These are phyloP conservation scores for Pholiota molesta DNA, from an alignment of 768 basidiomycete genomes.

Conservation along the genomic window DNA sequence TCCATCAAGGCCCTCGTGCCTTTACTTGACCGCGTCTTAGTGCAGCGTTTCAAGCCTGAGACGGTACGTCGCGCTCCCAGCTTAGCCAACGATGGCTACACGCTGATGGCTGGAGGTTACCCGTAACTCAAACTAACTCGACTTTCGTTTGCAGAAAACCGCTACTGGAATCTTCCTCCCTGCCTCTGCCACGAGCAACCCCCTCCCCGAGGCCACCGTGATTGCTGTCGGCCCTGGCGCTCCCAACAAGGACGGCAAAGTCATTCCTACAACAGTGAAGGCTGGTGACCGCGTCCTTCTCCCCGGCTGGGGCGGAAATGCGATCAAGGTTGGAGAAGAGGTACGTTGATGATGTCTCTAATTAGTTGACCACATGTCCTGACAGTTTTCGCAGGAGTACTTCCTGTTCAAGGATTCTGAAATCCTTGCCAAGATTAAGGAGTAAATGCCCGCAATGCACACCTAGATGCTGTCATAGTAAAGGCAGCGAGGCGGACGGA, in stretches of 20 bases:
- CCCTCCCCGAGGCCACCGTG: conserved; percentile 96
- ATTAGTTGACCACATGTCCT: background rate
- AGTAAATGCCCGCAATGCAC: conserved; percentile 49
- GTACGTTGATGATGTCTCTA: conserved; percentile 48
- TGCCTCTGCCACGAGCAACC: conserved; percentile 79
- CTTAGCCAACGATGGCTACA: background rate
- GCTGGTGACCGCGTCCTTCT: conserved; percentile 92
- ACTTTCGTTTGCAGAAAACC: conserved; percentile 75
- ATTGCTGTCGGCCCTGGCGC: conserved; percentile 95
- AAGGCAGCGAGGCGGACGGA: background rate
- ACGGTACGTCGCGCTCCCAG: conserved; percentile 60
- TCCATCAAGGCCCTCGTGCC: conserved; percentile 90
- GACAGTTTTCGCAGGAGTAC: conserved; percentile 72
- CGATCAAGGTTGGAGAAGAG: conserved; percentile 97
- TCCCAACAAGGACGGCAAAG: conserved; percentile 80
- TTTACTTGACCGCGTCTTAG: conserved; percentile 93
- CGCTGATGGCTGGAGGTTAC: background rate
- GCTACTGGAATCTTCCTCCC: conserved; percentile 95
- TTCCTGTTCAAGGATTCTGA: conserved; percentile 93
- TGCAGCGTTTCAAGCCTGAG: conserved; percentile 96
- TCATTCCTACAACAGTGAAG: conserved; percentile 78
- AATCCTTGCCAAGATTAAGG: conserved; percentile 95
- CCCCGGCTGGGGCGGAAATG: conserved; percentile 95
- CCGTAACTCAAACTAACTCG: background rate
- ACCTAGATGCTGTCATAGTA: background rate